Base-by-base conservation (phyloP, 257 asterid species). In the Asclepias syriaca region DNA sequence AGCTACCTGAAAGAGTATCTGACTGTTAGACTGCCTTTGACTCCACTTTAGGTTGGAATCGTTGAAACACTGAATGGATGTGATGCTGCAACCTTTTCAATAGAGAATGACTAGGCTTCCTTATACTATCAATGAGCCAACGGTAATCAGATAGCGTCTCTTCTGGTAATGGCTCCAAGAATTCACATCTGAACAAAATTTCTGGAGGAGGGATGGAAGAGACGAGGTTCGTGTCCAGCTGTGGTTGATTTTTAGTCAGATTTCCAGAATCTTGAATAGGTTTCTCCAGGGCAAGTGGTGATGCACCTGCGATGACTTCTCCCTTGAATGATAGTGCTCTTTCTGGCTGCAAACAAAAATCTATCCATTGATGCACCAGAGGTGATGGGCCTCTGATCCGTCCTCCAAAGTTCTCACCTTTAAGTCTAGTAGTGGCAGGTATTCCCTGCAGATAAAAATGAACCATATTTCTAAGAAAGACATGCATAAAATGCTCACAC, bases 311-410 rank as follows among this genome's bases (percentile, higher is more conserved):
- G 29, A 87, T 76, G 10, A 81, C 84, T 76, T 80, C 95, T 72
- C 82, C 88, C 66, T 83, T 81, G 84, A 86, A 94, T 40, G 93
- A 88, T 63, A 72, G 58, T 39, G 84, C 86, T 77, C 99, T 86
- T 75, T 87, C 88, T 8, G 85, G 80, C 73, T 91, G 99, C 82
- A 90, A 72, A 70, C 97, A 91, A 84, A 94, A 94, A 34, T 94
- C 95, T 46, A 94, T 63, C 99, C 99, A 94, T 72, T 94, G 98
- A 71, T 82, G 74, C 78, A 82, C 85, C 67, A 91, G 46, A 1
- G 99, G 98, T 14, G 98, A 94, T 43, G 97, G 85, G 56, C 97
- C 96, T 80, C 99, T 84, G n/a, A 78, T 80, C 72, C 98, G 79
- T 45, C 99, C 99, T 59, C 98, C 97, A 6, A 89, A 72, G 79